Evolutionary conservation across 164 flowering plant species (phyloP).

Genomic region (Piper longum): DNA sequence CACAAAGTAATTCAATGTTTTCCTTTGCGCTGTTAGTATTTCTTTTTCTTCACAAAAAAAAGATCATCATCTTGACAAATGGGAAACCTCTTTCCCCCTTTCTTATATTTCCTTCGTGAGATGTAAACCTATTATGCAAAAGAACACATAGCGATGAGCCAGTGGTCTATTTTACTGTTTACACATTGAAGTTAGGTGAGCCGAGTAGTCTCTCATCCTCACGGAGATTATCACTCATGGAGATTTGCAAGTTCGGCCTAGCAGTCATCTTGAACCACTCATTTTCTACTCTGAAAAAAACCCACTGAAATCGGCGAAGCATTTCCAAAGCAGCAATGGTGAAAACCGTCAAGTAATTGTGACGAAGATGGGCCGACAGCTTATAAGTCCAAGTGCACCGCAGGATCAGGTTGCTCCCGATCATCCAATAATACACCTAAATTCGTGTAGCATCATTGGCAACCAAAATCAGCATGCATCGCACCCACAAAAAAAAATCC

Average conservation of each 20-base stretch:
- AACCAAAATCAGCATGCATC: too few species aligned
- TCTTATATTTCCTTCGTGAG: too few species aligned
- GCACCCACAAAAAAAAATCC: neutral
- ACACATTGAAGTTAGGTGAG: slow-evolving; percentile 37
- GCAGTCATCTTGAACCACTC: slow-evolving; percentile 68
- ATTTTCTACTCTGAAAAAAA: slow-evolving; percentile 82
- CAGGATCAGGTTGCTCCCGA: slow-evolving; percentile 75
- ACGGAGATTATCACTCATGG: slow-evolving; percentile 21
- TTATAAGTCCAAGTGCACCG: slow-evolving; percentile 96
- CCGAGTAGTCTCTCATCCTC: slow-evolving; percentile 58
- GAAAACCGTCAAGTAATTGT: slow-evolving; percentile 71
- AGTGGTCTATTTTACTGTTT: slow-evolving; percentile 1
- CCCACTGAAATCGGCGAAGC: slow-evolving; percentile 80
- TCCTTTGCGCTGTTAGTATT: too few species aligned
- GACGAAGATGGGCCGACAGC: slow-evolving; percentile 90
- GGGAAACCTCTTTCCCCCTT: too few species aligned
- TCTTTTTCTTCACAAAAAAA: too few species aligned
- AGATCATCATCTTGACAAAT: too few species aligned
- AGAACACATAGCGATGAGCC: too few species aligned
- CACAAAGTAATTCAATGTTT: too few species aligned
- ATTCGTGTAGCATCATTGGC: neutral
- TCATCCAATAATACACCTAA: slow-evolving; percentile 78
- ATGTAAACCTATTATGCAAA: neutral
- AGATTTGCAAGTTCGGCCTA: slow-evolving; percentile 38
- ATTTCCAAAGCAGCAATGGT: slow-evolving; percentile 69